Percentiles rank a stretch among this genome's conserved stretches.
Conservation (phyloP, 805 yeast genomes). For the Jamesozyma gamospora region DNA sequence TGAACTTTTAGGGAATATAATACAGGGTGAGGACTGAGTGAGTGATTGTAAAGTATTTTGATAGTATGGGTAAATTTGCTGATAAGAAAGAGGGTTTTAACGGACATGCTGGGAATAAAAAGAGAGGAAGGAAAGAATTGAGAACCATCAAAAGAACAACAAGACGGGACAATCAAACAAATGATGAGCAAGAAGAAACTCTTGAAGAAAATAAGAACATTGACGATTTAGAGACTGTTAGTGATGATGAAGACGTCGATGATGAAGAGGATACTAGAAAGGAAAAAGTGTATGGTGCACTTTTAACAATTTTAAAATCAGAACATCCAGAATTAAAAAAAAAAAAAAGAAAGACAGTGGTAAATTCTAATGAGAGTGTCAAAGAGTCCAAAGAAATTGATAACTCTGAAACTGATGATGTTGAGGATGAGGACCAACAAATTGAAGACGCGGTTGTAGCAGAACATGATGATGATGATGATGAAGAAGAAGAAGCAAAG, state of each 20-base stretch:
- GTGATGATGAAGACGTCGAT: slow-evolving; percentile 9
- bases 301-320: slow-evolving; percentile 48
- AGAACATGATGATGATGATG: slow-evolving; percentile 18
- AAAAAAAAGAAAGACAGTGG: slow-evolving; percentile 5
- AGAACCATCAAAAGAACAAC: slow-evolving; percentile 52
- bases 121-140: slow-evolving; percentile 50
- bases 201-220: slow-evolving; percentile 9
- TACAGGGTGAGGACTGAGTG: too few relatives aligned
- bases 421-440: slow-evolving; percentile 23
- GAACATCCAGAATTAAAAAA: slow-evolving; percentile 31
- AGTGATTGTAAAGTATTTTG: too few relatives aligned
- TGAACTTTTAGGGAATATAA: too few relatives aligned
- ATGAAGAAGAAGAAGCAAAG: slow-evolving; percentile 21
- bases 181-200: neutral
- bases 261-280: slow-evolving; percentile 20
- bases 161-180: slow-evolving; percentile 4
- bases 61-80: neutral
- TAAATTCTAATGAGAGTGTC: slow-evolving; percentile 15
- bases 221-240: neutral
- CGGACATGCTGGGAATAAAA: slow-evolving; percentile 7
- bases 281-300: slow-evolving; percentile 53
- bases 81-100: neutral
- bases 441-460: slow-evolving; percentile 23
- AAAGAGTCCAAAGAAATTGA: slow-evolving; percentile 4
- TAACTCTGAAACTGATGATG: too few relatives aligned